Percentiles rank a stretch among this genome's conserved stretches.
These are phyloP conservation scores for Salvia hispanica DNA, from an alignment of 257 asterid genomes.

Conservation along the genomic window DNA sequence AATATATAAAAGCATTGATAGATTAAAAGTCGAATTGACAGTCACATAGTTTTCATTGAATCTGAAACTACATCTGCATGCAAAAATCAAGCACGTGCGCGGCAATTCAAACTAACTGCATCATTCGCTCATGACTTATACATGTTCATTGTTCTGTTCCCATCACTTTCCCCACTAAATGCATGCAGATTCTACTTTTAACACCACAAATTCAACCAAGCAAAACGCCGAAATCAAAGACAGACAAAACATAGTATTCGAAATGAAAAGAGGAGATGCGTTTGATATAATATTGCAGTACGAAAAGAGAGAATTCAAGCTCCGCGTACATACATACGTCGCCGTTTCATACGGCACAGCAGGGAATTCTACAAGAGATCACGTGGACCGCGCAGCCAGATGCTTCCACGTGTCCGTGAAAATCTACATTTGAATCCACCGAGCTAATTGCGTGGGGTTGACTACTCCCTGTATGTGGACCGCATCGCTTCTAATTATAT, in stretches of 20 bases:
- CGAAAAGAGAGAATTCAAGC: neutral
- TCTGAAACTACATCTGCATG: constrained; percentile 23
- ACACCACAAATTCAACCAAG: neutral
- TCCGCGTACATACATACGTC: constrained; percentile 15
- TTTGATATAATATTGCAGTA: neutral
- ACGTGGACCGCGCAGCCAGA: constrained; percentile 22
- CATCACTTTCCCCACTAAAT: neutral
- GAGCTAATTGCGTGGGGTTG: constrained; percentile 65
- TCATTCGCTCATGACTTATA: neutral
- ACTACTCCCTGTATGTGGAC: constrained; percentile 70
- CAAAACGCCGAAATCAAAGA: no score
- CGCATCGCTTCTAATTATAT: constrained; percentile 53
- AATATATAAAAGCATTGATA: no score
- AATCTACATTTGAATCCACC: constrained; percentile 68
- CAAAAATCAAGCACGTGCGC: constrained; percentile 30
- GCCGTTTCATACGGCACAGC: neutral
- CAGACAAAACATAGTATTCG: no score
- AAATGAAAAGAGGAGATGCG: neutral
- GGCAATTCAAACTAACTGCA: neutral
- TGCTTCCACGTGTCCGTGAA: constrained; percentile 27
- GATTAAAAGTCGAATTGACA: neutral
- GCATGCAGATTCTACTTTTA: constrained; percentile 15
- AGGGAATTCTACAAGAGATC: constrained; percentile 11
- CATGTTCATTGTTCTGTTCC: neutral
- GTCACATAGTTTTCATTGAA: constrained; percentile 9